Evolutionary conservation across 73 alveolate genomes (phyloP).

Genomic region (Tetrahymena thermophila): DNA sequence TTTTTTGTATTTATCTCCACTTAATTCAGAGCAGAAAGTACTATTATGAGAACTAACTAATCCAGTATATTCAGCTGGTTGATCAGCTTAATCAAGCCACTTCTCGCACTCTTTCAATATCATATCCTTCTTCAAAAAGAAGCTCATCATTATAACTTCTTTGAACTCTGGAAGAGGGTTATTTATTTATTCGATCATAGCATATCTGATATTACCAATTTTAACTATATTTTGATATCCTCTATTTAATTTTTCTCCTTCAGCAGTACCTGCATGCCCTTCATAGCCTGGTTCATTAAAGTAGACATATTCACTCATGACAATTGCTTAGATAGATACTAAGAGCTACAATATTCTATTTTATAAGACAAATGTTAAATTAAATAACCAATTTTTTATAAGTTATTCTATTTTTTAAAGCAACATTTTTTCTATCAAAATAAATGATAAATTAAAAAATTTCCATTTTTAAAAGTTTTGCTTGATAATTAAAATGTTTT

Average conservation of each 20-base stretch:
- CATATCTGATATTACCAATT: constrained; percentile 83
- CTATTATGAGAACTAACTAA: constrained; percentile 73
- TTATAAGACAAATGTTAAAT: background rate
- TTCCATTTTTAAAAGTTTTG: too few relatives aligned
- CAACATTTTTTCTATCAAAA: too few relatives aligned
- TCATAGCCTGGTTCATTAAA: constrained; percentile 97
- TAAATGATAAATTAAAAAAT: too few relatives aligned
- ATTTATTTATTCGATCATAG: constrained; percentile 87
- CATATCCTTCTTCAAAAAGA: constrained; percentile 65
- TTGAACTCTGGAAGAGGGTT: constrained; percentile 90
- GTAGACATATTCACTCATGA: constrained; percentile 92
- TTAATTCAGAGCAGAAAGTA: background rate
- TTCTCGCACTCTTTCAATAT: constrained; percentile 52
- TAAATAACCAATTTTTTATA: too few relatives aligned
- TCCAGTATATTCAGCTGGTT: constrained; percentile 77
- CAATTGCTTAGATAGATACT: constrained; percentile 85
- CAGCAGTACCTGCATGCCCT: constrained; percentile 89
- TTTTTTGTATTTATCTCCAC: background rate
- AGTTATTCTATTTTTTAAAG: too few relatives aligned
- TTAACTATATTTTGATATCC: constrained; percentile 92
- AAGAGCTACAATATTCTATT: constrained; percentile 67
- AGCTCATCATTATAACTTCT: constrained; percentile 60
- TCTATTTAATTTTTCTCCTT: constrained; percentile 85
- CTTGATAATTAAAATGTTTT: too few relatives aligned
- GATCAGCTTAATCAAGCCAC: constrained; percentile 63